Evolutionary conservation across 108 stramenopile species (phyloP), one percentile per base, ranked within the genome.

Genomic region (Epithemia pelagica): DNA sequence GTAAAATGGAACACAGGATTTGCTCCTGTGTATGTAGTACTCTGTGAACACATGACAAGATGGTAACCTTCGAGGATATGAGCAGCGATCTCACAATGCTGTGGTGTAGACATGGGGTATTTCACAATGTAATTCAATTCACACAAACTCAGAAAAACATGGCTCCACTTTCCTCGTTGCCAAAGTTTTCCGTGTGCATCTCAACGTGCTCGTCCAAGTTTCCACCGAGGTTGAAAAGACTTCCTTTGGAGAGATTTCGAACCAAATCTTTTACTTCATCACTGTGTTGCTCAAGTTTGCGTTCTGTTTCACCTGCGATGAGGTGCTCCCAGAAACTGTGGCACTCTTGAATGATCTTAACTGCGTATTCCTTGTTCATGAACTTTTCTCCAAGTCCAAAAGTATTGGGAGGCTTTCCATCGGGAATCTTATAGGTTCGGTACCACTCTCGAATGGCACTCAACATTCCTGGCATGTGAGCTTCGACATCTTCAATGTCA

Each of bases 341-440:
- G 73, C 87, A 90, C 65, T 93, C 93, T 60, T 87, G 78, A 65
- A 95, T 84, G 54, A 98, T 78, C 59, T 89, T 73, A 61, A 88
- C 78, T 58, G 98, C 96, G 73, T 96, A 96, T 29, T 74, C 76
- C 64, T 87, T 88, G 75, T 87, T 75, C 95, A 97, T 97, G 78
- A 93, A 98, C 58, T 77, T 63, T 76, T 96, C 98, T 69, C 85
- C 95, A 57, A 96, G 73, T 8, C 90, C 96, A 64, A 99, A 98
- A 10, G 81, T 79, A 76, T 99, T 99, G 19, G 88, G 89, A 52
- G 97, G 96, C 79, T 99, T 99, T 55, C 98, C 98, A 72, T 99
- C 98, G 22, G 97, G 95, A 54, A 97, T 94, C 78, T 99, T 99
- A 90, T 99, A 99, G 52, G 96, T 97, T 46, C 97, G 81, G 82